Conservation (phyloP, 2,329 filamentous ascomycete genomes). For the Neopestalotiopsis clavispora region DNA sequence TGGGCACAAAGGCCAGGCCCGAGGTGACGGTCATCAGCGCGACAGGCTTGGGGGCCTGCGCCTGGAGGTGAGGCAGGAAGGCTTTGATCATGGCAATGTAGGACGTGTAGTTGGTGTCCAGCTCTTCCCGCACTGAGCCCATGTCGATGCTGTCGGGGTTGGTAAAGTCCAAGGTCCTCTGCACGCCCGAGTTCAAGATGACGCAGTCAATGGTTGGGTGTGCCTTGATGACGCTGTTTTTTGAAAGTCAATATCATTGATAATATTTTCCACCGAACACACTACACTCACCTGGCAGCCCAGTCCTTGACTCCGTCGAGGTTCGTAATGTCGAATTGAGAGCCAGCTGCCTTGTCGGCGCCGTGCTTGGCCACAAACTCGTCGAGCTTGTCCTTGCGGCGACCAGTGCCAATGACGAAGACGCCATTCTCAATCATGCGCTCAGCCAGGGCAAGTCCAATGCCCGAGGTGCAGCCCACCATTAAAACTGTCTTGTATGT, state of each 20-base stretch:
- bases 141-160: slow-evolving; percentile 43
- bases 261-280: not conserved
- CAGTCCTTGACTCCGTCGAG: slow-evolving; percentile 45
- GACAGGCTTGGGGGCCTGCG: slow-evolving; percentile 24
- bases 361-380: slow-evolving; percentile 54
- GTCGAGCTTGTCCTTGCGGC: slow-evolving; percentile 57
- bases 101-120: slow-evolving; percentile 54
- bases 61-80: slow-evolving; percentile 50
- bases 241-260: not conserved
- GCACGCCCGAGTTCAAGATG: slow-evolving; percentile 62
- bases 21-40: slow-evolving; percentile 44
- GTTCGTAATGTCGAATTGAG: slow-evolving; percentile 51
- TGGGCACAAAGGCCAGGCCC: slow-evolving; percentile 52
- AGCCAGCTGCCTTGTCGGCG: slow-evolving; percentile 41
- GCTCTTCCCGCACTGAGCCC: slow-evolving; percentile 42
- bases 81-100: slow-evolving; percentile 48
- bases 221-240: slow-evolving; percentile 35
- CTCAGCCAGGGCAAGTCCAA: slow-evolving; percentile 34
- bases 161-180: slow-evolving; percentile 52
- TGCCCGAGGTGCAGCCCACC: slow-evolving; percentile 34
- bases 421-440: slow-evolving; percentile 48
- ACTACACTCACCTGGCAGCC: slow-evolving; percentile 38
- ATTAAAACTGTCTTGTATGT: slow-evolving; percentile 35
- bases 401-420: slow-evolving; percentile 60
- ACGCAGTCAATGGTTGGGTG: slow-evolving; percentile 60